phyloP scores from a whole-genome alignment of 495 filamentous ascomycete species.

The Durotheca rogersii region DNA sequence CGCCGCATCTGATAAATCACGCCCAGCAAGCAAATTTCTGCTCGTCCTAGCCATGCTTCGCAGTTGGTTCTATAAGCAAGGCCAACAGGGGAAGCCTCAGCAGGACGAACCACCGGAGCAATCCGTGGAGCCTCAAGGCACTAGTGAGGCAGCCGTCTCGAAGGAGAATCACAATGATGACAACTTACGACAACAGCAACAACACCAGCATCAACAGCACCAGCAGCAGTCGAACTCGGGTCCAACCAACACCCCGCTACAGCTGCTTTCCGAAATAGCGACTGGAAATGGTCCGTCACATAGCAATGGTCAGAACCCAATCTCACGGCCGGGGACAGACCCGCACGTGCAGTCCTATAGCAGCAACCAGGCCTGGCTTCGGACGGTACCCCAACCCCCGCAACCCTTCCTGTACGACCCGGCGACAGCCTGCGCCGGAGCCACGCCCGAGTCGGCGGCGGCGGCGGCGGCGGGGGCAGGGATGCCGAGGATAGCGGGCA shows the following conservation, averaged over 20 bases:
- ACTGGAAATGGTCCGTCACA: constrained; percentile 53
- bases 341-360: constrained; percentile 8
- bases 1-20: constrained; percentile 62
- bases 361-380: constrained; percentile 6
- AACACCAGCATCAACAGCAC: constrained; percentile 29
- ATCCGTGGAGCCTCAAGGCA: background rate
- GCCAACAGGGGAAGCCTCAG: constrained; percentile 18
- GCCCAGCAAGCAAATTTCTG: constrained; percentile 74
- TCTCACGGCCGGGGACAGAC: constrained; percentile 5
- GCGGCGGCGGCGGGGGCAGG: constrained; percentile 1
- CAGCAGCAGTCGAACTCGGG: constrained; percentile 31
- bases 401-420: constrained; percentile 37
- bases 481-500: background rate
- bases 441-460: background rate
- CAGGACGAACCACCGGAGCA: constrained; percentile 8
- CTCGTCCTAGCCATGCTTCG: constrained; percentile 73
- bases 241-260: constrained; percentile 55
- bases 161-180: constrained; percentile 14
- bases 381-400: constrained; percentile 9
- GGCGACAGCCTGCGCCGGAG: background rate
- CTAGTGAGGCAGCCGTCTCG: background rate
- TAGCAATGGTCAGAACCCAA: constrained; percentile 6
- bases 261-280: constrained; percentile 68
- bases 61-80: constrained; percentile 63
- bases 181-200: constrained; percentile 18